Evolutionary conservation across 495 filamentous ascomycete genomes (phyloP).

Genomic region (Cenococcum geophilum): DNA sequence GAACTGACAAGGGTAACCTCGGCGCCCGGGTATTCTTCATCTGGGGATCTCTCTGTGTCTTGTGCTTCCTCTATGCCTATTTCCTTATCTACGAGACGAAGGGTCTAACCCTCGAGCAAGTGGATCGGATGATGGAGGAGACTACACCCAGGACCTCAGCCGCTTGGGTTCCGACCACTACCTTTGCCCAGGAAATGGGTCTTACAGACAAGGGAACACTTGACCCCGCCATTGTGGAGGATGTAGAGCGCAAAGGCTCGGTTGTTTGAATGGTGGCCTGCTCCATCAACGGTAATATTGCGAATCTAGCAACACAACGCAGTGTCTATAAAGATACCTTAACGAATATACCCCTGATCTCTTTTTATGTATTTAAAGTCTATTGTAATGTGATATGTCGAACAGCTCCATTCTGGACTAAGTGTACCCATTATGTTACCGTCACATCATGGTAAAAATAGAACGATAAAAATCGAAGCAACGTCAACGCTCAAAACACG

Average conservation of each 20-base stretch:
- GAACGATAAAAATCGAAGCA: no score
- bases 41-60: slow-evolving; percentile 56
- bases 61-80: slow-evolving; percentile 56
- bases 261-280: neutral
- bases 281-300: neutral
- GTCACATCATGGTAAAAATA: no score
- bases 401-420: no score
- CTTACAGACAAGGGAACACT: slow-evolving; percentile 6
- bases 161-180: slow-evolving; percentile 54
- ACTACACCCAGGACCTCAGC: slow-evolving; percentile 58
- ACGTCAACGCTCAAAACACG: no score
- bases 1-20: slow-evolving; percentile 25
- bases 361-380: no score
- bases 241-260: slow-evolving; percentile 7
- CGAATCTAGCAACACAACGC: neutral
- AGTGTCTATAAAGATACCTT: neutral
- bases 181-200: slow-evolving; percentile 1
- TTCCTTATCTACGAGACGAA: slow-evolving; percentile 78
- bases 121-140: slow-evolving; percentile 84
- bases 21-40: slow-evolving; percentile 66
- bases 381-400: no score
- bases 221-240: slow-evolving; percentile 6
- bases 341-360: neutral
- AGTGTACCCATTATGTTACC: no score
- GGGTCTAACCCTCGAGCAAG: slow-evolving; percentile 80